Evolutionary conservation across 805 yeast genomes (phyloP), one percentile per base, ranked within the genome.

Genomic region (Clavispora carvajalis): DNA sequence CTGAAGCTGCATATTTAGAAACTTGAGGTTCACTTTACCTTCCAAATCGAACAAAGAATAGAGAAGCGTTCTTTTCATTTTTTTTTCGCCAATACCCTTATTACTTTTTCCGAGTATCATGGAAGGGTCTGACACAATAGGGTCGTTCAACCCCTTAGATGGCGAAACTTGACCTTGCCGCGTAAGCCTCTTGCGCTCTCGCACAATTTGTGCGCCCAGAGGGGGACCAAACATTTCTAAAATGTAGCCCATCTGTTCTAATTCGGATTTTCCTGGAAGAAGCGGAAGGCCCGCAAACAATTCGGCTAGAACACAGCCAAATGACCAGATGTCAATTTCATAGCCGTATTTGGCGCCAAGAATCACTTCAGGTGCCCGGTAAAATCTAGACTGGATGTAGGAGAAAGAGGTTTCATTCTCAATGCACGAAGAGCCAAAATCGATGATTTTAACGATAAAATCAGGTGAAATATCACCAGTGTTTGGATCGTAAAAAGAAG

Each of bases 301-400:
- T 22, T 51, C 54, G 2, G 52, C 50, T 36, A 82, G 65, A 6
- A 88, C 82, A 35, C 95, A 84, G 0, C 96, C 96, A 24, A 89
- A 63, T 0, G 95, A 86, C 88, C 95, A 88, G 85, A 95, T 87
- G 59, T 88, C 96, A 26, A 77, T 76, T 48, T 63, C 69, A n/a
- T 59, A 57, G 44, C 66, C 57, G 51, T 83, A 84, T 24, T 78
- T 64, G 9, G 84, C 75, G 1, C 91, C 93, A 3, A 85, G 40
- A 9, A 81, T 62, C 5, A 85, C 82, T 54, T 85, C 95, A 0
- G 95, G 95, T 0, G 93, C 88, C 38, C 95, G 60, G 54, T 85
- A 85, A 51, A 78, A 85, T 36, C 95, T 59, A 1, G 91, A 84
- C 52, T 73, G 75, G 41, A 77, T 65, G 47, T 77, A 77, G 1